Conservation (phyloP, 2,329 filamentous ascomycete genomes). For the Colletotrichum sp. region DNA sequence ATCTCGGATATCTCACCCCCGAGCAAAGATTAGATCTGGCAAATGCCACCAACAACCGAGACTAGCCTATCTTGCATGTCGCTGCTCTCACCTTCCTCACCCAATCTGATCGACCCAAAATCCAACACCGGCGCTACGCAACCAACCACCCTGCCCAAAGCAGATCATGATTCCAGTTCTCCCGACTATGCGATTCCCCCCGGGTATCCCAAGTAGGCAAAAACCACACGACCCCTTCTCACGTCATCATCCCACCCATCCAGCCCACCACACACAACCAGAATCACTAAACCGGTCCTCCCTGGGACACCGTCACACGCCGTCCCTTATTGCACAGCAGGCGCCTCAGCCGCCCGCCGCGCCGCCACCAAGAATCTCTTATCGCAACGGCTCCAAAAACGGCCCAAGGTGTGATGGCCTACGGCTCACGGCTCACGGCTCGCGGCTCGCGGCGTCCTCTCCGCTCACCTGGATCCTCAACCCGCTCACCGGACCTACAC, state of each 20-base stretch:
- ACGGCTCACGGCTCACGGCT: background rate
- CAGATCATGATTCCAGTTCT: background rate
- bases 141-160: background rate
- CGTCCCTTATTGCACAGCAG: background rate
- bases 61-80: conserved; percentile 12
- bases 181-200: background rate
- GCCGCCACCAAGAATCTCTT: background rate
- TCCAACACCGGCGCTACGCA: background rate
- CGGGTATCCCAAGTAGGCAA: background rate
- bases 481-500: background rate
- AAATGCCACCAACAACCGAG: conserved; percentile 1
- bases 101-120: background rate
- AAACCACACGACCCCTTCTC: background rate
- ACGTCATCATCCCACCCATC: background rate
- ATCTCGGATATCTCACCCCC: background rate
- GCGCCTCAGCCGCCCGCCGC: background rate
- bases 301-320: background rate
- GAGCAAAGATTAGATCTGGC: background rate
- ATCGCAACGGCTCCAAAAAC: background rate
- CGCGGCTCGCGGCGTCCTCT: background rate
- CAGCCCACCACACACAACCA: background rate
- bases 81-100: background rate
- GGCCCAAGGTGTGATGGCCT: background rate
- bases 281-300: background rate
- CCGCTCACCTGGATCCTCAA: background rate